Percentiles rank a stretch among this genome's conserved stretches.
These are phyloP conservation scores for Acer yangbiense DNA, from an alignment of 345 rosid genomes.

Conservation along the genomic window DNA sequence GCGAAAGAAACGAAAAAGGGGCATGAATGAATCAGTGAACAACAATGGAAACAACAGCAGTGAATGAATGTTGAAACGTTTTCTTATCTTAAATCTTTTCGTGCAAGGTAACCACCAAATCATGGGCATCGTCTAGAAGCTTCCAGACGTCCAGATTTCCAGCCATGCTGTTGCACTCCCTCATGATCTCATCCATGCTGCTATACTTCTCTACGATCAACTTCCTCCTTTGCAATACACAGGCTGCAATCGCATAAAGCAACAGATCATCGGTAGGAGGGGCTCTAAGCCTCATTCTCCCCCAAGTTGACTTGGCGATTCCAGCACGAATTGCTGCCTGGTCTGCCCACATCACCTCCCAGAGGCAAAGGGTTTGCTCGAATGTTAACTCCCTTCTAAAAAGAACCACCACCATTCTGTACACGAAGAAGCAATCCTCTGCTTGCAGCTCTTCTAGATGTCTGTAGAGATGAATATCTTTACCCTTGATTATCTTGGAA, in stretches of 20 bases:
- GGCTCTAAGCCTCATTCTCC: slow-evolving; percentile 80
- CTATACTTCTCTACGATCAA: slow-evolving; percentile 82
- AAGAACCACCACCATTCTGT: slow-evolving; percentile 93
- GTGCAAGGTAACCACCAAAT: slow-evolving; percentile 77
- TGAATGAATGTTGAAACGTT: background rate
- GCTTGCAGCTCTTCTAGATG: slow-evolving; percentile 95
- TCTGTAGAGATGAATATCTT: slow-evolving; percentile 74
- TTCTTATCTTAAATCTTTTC: slow-evolving; percentile 57
- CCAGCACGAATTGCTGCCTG: slow-evolving; percentile 85
- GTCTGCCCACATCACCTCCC: slow-evolving; percentile 99
- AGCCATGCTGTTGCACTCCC: slow-evolving; percentile 92
- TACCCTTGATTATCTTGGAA: slow-evolving; percentile 82
- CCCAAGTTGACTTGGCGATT: slow-evolving; percentile 77
- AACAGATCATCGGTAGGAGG: slow-evolving; percentile 90
- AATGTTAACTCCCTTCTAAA: slow-evolving; percentile 81
- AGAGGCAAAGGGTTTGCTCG: slow-evolving; percentile 87
- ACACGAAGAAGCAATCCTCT: slow-evolving; percentile 90
- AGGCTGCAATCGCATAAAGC: slow-evolving; percentile 94
- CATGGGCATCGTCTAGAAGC: slow-evolving; percentile 96
- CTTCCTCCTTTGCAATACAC: slow-evolving; percentile 93
- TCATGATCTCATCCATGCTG: slow-evolving; percentile 96
- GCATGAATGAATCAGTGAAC: slow-evolving; percentile 4
- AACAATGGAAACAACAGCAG: background rate
- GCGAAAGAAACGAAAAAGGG: background rate
- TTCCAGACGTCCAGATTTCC: slow-evolving; percentile 93